These are phyloP conservation scores for Akanthomyces lecanii DNA, from an alignment of 2,329 filamentous ascomycete genomes.

Conservation along the genomic window DNA sequence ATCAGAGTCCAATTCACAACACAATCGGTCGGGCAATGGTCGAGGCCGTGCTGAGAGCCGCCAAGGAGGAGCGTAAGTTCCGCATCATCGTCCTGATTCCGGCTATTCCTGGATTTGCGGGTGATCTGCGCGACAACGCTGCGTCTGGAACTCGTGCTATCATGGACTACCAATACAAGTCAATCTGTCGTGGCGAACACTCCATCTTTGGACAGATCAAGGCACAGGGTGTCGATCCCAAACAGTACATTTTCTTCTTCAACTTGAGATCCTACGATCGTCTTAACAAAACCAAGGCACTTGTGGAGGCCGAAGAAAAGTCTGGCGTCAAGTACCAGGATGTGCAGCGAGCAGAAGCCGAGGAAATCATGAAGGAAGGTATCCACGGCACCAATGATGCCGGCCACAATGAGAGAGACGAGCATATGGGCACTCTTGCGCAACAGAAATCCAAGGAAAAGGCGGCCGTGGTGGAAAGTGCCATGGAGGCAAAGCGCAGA, in stretches of 20 bases:
- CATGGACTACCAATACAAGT: constrained; percentile 99
- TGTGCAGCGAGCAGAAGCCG: constrained; percentile 80
- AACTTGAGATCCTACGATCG: constrained; percentile 92
- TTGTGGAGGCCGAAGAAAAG: constrained; percentile 72
- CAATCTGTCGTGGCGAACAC: constrained; percentile 84
- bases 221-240: constrained; percentile 71
- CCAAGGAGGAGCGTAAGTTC: constrained; percentile 82
- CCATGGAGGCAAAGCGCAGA: constrained; percentile 44
- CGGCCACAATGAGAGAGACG: constrained; percentile 42
- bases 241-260: constrained; percentile 83
- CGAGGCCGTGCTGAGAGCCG: constrained; percentile 78
- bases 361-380: constrained; percentile 77
- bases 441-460: constrained; percentile 35
- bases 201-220: constrained; percentile 80
- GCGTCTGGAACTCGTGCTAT: constrained; percentile 86
- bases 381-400: constrained; percentile 56
- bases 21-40: constrained; percentile 85
- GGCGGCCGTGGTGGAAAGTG: constrained; percentile 34
- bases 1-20: constrained; percentile 83
- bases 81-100: constrained; percentile 87
- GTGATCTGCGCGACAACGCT: constrained; percentile 77
- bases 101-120: constrained; percentile 88
- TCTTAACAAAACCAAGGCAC: constrained; percentile 72
- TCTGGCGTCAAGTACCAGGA: constrained; percentile 82
- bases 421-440: constrained; percentile 42